Conservation (phyloP, 208 protist genomes). For the Leishmania amazonensis region DNA sequence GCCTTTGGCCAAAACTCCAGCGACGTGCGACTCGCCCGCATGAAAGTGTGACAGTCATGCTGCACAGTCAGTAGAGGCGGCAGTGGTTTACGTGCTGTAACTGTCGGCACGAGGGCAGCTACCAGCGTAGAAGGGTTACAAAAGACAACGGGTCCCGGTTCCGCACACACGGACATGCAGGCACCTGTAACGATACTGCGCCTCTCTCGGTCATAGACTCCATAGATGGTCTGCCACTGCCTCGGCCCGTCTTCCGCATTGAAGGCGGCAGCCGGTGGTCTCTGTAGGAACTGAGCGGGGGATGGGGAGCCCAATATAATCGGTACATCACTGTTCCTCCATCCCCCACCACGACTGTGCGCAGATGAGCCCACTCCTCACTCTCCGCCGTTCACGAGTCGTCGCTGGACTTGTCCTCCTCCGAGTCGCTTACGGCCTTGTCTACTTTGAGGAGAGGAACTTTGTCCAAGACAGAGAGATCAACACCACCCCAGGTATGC, state of each 20-base stretch:
- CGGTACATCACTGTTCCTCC: background rate
- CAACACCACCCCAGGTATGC: background rate
- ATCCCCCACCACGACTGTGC: background rate
- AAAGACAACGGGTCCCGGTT: background rate
- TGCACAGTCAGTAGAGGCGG: background rate
- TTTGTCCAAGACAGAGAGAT: background rate
- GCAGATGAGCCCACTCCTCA: background rate
- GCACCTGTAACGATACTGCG: background rate
- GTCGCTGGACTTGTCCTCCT: no score
- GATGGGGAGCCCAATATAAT: background rate
- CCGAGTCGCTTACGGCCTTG: background rate
- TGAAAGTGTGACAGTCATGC: conserved; percentile 53
- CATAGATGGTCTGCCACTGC: background rate
- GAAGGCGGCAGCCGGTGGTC: background rate
- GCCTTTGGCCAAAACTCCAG: conserved; percentile 63
- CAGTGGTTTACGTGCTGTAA: background rate
- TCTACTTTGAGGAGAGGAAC: background rate
- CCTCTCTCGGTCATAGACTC: background rate
- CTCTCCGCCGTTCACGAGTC: background rate
- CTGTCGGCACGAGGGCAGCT: background rate
- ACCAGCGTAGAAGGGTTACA: background rate
- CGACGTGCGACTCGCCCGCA: conserved; percentile 37
- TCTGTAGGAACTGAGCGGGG: background rate
- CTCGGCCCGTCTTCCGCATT: background rate
- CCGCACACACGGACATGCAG: background rate